Base-by-base conservation (phyloP, 129 eudicot species). In the Gnaphalium uliginosum region DNA sequence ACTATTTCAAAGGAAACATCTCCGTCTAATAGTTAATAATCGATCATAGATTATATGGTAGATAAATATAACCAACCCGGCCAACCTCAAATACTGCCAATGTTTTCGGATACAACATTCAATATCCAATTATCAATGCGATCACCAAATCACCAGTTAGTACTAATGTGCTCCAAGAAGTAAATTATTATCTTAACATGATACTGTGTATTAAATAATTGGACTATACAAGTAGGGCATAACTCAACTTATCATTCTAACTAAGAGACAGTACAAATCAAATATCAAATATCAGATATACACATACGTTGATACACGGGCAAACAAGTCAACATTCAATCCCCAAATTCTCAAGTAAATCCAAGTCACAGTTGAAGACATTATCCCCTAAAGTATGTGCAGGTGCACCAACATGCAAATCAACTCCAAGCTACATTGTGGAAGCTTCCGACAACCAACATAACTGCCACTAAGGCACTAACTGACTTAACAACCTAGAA, bases 71-170 rank as follows among this genome's bases (percentile, higher is more conserved):
- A 21, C 14, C 18, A 35, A 66, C 8, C 50, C 22, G 27, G 9
- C n/a, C 7, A 66, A 66, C 50, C 29, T 66, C 24, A 35, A 13
- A 50, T 50, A 35, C 19, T 32, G 71, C 51, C 50, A 32, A 8
- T 33, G 50, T 13, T 65, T 65, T 65, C 24, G 33, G 48, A 33
- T n/a, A 66, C 70, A 32, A 66, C 70, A 66, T 66, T 66, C 50
- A 32, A 65, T 33, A 33, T 66, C 27, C 43, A n/a, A 17, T 37
- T 37, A 37, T 37, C 39, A 9, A 33, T 9, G 17, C n/a, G 48
- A 66, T 32, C 25, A 66, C n/a, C 46, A n/a, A 17, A 10, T 66
- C 24, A 32, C 23, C 22, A 5, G 17, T 66, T 43, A 30, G 70
- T 23, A 3, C 70, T 25, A 19, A 37, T 8, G 46, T 37, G 46